Evolutionary conservation across 495 filamentous ascomycete species (phyloP).

Genomic region (Tuber microsphaerosporum): DNA sequence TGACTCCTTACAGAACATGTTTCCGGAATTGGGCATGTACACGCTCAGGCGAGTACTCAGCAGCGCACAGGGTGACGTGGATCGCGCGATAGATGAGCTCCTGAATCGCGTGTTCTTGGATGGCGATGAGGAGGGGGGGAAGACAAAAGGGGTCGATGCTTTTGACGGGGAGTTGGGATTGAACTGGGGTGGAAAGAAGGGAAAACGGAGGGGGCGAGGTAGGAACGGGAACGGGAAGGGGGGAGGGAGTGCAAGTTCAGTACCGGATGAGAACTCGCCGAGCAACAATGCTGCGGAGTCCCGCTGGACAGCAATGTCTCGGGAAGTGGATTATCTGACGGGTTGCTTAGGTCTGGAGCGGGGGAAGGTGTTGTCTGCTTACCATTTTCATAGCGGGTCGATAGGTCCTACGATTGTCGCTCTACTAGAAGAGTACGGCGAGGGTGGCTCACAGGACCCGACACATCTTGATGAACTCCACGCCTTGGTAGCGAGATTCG

Average conservation of each 20-base stretch:
- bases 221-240: conserved; percentile 25
- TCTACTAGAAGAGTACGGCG: conserved; percentile 44
- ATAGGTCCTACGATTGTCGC: conserved; percentile 51
- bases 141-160: conserved; percentile 70
- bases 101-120: conserved; percentile 68
- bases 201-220: conserved; percentile 48
- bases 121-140: conserved; percentile 47
- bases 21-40: conserved; percentile 57
- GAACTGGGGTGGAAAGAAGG: conserved; percentile 43
- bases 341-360: conserved; percentile 42
- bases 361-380: conserved; percentile 53
- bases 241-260: conserved; percentile 13
- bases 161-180: conserved; percentile 53
- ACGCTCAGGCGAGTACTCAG: conserved; percentile 59
- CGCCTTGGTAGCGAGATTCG: conserved; percentile 22
- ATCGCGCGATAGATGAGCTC: conserved; percentile 71
- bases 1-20: conserved; percentile 56
- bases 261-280: conserved; percentile 21
- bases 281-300: conserved; percentile 43
- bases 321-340: conserved; percentile 29
- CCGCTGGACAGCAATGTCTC: conserved; percentile 26
- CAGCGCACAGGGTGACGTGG: conserved; percentile 56
- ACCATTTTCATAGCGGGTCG: conserved; percentile 58
- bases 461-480: conserved; percentile 52
- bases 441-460: conserved; percentile 44